Evolutionary conservation across 768 basidiomycete species (phyloP).

Genomic region (Chalciporus sphaerocephalus): DNA sequence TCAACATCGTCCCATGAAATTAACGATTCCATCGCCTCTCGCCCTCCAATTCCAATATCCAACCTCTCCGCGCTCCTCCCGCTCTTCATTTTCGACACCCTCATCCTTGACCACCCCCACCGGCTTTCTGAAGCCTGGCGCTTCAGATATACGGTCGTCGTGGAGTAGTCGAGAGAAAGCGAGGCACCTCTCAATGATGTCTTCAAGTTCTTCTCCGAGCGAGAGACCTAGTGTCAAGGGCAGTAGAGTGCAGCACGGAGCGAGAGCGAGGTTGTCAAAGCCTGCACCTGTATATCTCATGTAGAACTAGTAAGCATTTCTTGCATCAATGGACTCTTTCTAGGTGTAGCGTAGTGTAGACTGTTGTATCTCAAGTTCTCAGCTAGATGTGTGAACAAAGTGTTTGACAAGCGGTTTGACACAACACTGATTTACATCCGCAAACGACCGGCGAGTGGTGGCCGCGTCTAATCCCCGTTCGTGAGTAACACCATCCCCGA

Average conservation of each 20-base stretch:
- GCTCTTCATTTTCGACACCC: neutral
- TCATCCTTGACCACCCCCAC: neutral
- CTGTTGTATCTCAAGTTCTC: neutral
- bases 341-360: neutral
- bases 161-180: neutral
- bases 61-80: slow-evolving; percentile 10
- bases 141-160: neutral
- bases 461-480: neutral
- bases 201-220: slow-evolving; percentile 9
- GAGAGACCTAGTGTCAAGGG: neutral
- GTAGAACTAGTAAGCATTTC: slow-evolving; percentile 11
- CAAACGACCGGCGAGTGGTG: too few relatives aligned
- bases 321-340: slow-evolving; percentile 1
- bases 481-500: neutral
- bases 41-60: neutral
- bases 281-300: slow-evolving; percentile 16
- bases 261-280: slow-evolving; percentile 15
- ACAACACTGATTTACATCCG: too few relatives aligned
- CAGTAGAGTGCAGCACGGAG: slow-evolving; percentile 3
- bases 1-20: neutral
- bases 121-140: neutral
- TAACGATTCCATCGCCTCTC: slow-evolving; percentile 4
- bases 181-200: slow-evolving; percentile 21
- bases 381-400: too few relatives aligned
- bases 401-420: too few relatives aligned